These are phyloP conservation scores for Corymbia calophylla DNA, from an alignment of 441 rosid species.

Conservation along the genomic window DNA sequence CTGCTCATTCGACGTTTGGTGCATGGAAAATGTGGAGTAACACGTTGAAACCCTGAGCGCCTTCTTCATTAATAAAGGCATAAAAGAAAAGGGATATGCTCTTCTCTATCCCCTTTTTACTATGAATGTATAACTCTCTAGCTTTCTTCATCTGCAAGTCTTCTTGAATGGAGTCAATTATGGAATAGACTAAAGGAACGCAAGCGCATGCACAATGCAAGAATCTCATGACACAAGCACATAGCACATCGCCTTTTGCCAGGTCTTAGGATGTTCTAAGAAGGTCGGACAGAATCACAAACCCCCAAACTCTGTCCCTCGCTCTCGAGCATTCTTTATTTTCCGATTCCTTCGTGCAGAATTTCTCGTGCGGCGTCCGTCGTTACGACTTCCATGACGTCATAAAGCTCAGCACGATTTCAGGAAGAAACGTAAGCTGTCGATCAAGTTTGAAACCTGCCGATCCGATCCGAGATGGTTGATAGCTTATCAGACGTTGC, in stretches of 20 bases:
- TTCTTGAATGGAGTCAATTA: background rate
- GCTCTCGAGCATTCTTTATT: background rate
- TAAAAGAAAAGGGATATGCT: background rate
- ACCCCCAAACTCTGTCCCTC: background rate
- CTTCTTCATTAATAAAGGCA: background rate
- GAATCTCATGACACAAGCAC: background rate
- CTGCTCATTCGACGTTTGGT: background rate
- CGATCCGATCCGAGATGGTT: background rate
- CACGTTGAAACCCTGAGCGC: background rate
- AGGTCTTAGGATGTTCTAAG: background rate
- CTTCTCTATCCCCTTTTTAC: background rate
- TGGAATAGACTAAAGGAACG: background rate
- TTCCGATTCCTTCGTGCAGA: background rate
- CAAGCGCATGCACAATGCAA: background rate
- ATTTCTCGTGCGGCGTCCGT: background rate
- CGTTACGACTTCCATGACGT: background rate
- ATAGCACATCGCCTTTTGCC: background rate
- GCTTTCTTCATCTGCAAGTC: background rate
- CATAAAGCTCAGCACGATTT: rapidly evolving
- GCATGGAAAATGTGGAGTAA: background rate
- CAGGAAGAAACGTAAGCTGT: background rate
- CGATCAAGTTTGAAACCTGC: background rate
- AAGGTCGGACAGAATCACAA: background rate
- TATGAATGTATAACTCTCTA: background rate
- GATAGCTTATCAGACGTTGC: background rate